Base-by-base conservation (phyloP, 1,284 basidiomycete species). In the Ceratobasidium sp. region DNA sequence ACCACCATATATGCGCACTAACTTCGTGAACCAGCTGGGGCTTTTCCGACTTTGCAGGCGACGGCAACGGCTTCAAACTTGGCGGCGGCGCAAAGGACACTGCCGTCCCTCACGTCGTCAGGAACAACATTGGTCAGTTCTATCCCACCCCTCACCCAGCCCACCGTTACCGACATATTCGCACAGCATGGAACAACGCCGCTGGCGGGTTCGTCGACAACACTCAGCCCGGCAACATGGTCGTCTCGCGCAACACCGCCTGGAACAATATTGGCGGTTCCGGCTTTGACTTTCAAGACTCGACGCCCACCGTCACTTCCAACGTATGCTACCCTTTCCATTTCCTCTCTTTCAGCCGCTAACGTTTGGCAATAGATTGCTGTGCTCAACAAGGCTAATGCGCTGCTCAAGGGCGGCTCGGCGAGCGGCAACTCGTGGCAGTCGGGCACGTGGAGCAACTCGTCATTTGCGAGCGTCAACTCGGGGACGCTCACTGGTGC, bases 201-300 rank as follows among this genome's bases (percentile, higher is more conserved):
- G 71, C 48, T 31, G 69, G 54, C 14, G 76, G 76, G n/a, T 77
- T 77, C 51, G 68, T 75, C n/a, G 76, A 77, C 58, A 77, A 77
- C 59, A 75, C 69, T 37, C 74, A 75, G n/a, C 68, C 68, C 0
- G 76, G 74, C 1, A 74, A 66, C 46, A 74, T 75, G 58, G 49
- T 53, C 19, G 58, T 77, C 46, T 49, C 54, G 39, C 68, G 71
- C 54, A 74, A 75, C 65, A 77, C 74, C 16, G 74, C 76, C 6
- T 77, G 76, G 76, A 75, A 74, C 61, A 75, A 77, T 31, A 72
- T 72, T 41, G 66, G 48, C 48, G 51, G 69, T 29, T 27, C 71
- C 24, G 76, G 76, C 8, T 75, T 77, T 41, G 74, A 75, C 29
- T 74, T 74, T 39, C 54, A 64, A 27, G 72, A 74, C 34, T 74